Conservation (phyloP, 1,284 basidiomycete genomes). For the Tilletia caries region DNA sequence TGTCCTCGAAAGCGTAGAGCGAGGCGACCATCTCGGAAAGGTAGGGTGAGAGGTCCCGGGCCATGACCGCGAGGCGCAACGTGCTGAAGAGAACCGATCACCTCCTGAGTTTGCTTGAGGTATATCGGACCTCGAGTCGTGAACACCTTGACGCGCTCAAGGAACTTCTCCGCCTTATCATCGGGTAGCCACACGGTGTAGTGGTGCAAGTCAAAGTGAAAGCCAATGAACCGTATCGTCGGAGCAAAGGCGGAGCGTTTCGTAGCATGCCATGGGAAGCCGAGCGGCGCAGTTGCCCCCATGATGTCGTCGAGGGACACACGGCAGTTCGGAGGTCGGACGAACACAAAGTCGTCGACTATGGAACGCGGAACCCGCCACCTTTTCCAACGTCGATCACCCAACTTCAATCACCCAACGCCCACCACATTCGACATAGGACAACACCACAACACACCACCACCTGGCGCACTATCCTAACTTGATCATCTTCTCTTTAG, state of each 20-base stretch:
- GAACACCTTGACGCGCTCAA: not conserved
- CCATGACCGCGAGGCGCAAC: not conserved
- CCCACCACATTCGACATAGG: no score
- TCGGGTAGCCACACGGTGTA: not conserved
- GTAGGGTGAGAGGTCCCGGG: not conserved
- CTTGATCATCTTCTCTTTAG: no score
- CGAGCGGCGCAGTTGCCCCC: not conserved
- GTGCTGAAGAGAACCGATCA: not conserved
- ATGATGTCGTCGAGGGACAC: not conserved
- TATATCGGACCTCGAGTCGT: not conserved
- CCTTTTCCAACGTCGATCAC: no score
- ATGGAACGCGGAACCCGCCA: no score
- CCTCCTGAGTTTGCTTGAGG: not conserved
- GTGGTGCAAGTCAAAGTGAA: not conserved
- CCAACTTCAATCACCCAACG: no score
- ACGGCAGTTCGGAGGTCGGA: not conserved
- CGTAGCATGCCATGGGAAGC: not conserved
- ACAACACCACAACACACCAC: no score
- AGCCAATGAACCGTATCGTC: not conserved
- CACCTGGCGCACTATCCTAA: no score
- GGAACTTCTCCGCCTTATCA: not conserved
- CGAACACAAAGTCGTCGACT: conserved; percentile 1
- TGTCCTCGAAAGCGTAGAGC: not conserved
- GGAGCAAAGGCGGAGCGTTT: not conserved
- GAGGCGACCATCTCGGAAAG: not conserved